Conservation (phyloP, 2,329 filamentous ascomycete species). For the Alternaria sp. region DNA sequence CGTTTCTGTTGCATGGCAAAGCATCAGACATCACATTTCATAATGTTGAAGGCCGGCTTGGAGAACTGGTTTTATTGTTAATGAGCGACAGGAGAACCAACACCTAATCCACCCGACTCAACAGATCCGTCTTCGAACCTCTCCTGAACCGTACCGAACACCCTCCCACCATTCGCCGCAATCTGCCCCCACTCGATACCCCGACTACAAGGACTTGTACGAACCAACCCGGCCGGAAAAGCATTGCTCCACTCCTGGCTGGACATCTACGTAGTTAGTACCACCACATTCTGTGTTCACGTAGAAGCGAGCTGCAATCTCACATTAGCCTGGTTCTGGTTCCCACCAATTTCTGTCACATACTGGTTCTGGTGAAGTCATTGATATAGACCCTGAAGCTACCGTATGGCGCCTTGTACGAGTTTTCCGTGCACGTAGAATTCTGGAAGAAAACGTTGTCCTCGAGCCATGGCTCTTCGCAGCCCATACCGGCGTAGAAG, state of each 20-base stretch:
- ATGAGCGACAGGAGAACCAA: background rate
- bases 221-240: background rate
- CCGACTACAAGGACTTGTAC: background rate
- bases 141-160: background rate
- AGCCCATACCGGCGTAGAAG: slow-evolving; percentile 4
- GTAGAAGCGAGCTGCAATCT: background rate
- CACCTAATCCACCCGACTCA: background rate
- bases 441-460: slow-evolving; percentile 9
- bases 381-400: background rate
- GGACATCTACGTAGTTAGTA: background rate
- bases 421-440: background rate
- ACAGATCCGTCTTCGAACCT: background rate
- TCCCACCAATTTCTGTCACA: background rate
- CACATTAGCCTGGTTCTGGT: background rate
- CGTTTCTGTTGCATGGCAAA: background rate
- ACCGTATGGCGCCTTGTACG: background rate
- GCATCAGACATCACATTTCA: background rate
- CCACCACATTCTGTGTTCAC: background rate
- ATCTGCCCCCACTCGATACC: background rate
- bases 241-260: background rate
- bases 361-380: background rate
- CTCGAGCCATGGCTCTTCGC: slow-evolving; percentile 6
- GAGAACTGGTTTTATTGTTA: background rate
- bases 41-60: background rate
- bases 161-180: background rate